phyloP scores from a whole-genome alignment of 345 rosid genomes.

The Pugionium dolabratum region DNA sequence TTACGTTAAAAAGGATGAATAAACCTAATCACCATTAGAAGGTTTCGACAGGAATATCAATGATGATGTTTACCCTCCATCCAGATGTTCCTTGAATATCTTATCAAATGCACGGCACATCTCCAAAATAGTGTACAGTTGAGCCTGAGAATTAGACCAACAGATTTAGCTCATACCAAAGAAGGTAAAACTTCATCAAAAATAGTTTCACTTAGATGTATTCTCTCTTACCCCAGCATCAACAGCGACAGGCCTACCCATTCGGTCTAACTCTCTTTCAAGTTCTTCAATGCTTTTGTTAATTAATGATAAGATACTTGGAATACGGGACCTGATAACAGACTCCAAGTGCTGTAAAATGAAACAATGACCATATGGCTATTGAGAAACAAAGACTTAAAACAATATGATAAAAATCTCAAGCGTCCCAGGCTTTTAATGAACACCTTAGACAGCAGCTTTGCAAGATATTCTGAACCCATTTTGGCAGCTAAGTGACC shows the following conservation, averaged over 20 bases:
- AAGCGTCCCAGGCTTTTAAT: background rate
- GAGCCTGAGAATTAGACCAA: slow-evolving; percentile 58
- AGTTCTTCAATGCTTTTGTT: slow-evolving; percentile 90
- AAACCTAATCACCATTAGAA: background rate
- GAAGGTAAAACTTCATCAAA: background rate
- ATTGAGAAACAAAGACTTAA: background rate
- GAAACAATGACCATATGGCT: slow-evolving; percentile 14
- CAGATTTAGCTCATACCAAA: slow-evolving; percentile 5
- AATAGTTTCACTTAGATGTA: background rate
- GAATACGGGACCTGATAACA: slow-evolving; percentile 82
- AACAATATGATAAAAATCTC: background rate
- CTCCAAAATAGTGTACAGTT: slow-evolving; percentile 74
- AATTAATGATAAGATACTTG: slow-evolving; percentile 79
- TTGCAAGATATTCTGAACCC: slow-evolving; percentile 98
- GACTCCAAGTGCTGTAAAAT: slow-evolving; percentile 80
- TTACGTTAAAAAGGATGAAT: slow-evolving; percentile 2
- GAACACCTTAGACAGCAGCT: slow-evolving; percentile 85
- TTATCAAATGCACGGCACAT: slow-evolving; percentile 85
- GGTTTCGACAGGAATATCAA: background rate
- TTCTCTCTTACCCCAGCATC: slow-evolving; percentile 83
- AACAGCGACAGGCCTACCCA: slow-evolving; percentile 83
- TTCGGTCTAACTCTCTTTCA: slow-evolving; percentile 81
- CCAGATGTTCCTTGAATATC: slow-evolving; percentile 90
- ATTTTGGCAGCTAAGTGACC: slow-evolving; percentile 86
- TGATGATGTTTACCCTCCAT: slow-evolving; percentile 71